These are phyloP conservation scores for Murraya paniculata DNA, from an alignment of 345 rosid species.

Conservation along the genomic window DNA sequence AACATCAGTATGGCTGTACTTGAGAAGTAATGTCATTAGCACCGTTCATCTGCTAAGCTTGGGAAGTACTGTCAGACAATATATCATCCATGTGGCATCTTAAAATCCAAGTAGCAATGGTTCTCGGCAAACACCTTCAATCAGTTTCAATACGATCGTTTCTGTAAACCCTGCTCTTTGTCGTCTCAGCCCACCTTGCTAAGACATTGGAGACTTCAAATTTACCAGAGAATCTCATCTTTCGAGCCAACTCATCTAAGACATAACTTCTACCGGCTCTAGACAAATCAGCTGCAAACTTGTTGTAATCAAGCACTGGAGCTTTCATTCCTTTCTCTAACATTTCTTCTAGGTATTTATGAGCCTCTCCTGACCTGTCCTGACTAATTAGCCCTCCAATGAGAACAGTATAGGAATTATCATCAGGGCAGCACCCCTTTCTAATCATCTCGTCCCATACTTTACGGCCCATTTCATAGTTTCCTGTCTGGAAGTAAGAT, in stretches of 20 bases:
- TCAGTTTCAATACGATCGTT: conserved; percentile 23
- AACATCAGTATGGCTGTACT: not conserved
- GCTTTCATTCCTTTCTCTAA: conserved; percentile 85
- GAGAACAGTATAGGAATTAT: conserved; percentile 72
- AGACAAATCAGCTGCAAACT: conserved; percentile 72
- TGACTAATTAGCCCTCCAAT: conserved; percentile 74
- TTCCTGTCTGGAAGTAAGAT: conserved; percentile 60
- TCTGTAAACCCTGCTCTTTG: conserved; percentile 47
- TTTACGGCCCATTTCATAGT: conserved; percentile 56
- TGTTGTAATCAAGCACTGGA: conserved; percentile 81
- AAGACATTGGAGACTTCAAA: conserved; percentile 62
- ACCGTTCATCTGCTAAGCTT: not conserved
- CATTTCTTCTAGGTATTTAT: conserved; percentile 80
- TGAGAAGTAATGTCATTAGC: not conserved
- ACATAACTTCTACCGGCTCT: conserved; percentile 64
- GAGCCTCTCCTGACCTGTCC: conserved; percentile 75
- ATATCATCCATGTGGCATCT: not conserved
- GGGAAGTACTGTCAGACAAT: not conserved
- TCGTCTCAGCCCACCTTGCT: conserved; percentile 60
- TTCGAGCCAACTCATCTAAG: conserved; percentile 69
- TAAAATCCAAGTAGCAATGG: not conserved
- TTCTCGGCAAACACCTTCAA: conserved; percentile 8
- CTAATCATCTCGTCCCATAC: conserved; percentile 85
- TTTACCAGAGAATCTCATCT: conserved; percentile 76
- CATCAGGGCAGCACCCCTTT: conserved; percentile 79